These are phyloP conservation scores for Colletotrichum aenigma DNA, from an alignment of 2,329 filamentous ascomycete species.

Conservation along the genomic window DNA sequence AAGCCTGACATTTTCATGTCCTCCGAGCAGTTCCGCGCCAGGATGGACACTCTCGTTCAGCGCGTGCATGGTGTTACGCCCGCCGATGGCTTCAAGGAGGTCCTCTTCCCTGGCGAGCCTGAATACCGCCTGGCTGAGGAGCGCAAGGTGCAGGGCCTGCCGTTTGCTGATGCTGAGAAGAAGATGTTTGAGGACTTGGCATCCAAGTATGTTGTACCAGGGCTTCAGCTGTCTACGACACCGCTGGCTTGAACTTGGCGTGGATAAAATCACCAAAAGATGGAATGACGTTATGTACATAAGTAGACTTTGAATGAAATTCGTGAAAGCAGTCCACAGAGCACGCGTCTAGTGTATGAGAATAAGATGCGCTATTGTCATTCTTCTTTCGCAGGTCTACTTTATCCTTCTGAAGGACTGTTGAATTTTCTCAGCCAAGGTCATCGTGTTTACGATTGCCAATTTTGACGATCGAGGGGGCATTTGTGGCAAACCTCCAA, in stretches of 20 bases:
- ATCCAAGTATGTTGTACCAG: not conserved
- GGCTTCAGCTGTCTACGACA: not conserved
- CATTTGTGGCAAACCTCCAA: not conserved
- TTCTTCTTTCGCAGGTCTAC: not conserved
- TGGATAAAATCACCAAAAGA: rapidly evolving
- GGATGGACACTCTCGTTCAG: conserved; percentile 61
- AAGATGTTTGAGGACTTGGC: not conserved
- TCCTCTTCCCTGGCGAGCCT: conserved; percentile 66
- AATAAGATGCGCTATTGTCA: not conserved
- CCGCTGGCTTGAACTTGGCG: not conserved
- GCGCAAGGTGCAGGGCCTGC: not conserved
- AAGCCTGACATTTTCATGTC: conserved; percentile 78
- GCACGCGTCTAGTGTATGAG: not conserved
- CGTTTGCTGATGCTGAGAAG: not conserved
- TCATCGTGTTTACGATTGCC: not conserved
- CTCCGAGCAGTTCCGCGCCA: conserved; percentile 68
- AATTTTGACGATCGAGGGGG: not conserved
- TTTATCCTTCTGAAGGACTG: not conserved
- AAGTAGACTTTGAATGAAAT: not conserved
- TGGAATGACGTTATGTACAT: not conserved
- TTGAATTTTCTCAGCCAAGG: not conserved
- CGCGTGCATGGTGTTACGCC: conserved; percentile 57
- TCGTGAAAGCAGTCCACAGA: not conserved
- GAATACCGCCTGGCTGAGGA: conserved; percentile 45
- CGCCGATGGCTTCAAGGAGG: conserved; percentile 58